These are phyloP conservation scores for Tylopilus plumbeoviolaceoides DNA, from an alignment of 768 basidiomycete species.

Conservation along the genomic window DNA sequence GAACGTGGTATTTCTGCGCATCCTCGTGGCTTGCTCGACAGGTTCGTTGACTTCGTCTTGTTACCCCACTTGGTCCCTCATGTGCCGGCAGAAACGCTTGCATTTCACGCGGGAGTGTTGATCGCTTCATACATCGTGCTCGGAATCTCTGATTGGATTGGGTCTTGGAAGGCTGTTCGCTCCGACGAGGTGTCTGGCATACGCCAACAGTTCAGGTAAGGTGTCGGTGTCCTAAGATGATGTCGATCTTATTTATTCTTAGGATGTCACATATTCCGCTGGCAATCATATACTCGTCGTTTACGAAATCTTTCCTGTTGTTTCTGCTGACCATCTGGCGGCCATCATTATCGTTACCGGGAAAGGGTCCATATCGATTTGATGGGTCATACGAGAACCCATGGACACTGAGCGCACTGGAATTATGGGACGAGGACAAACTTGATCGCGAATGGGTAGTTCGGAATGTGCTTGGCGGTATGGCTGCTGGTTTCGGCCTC, in stretches of 20 bases:
- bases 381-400: slow-evolving; percentile 32
- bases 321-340: slow-evolving; percentile 79
- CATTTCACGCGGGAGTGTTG: slow-evolving; percentile 69
- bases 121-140: slow-evolving; percentile 53
- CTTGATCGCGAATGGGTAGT: slow-evolving; percentile 83
- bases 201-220: slow-evolving; percentile 59
- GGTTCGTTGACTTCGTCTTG: slow-evolving; percentile 36
- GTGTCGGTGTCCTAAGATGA: too few species aligned
- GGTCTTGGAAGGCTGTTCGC: slow-evolving; percentile 20
- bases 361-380: slow-evolving; percentile 17
- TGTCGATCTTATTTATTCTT: not conserved
- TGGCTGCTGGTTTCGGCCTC: slow-evolving; percentile 84
- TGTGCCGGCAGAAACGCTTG: slow-evolving; percentile 55
- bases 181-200: slow-evolving; percentile 42
- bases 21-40: slow-evolving; percentile 61
- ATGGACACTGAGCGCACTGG: slow-evolving; percentile 39
- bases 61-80: not conserved
- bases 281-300: slow-evolving; percentile 77
- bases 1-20: slow-evolving; percentile 46
- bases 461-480: slow-evolving; percentile 77
- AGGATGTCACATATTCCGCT: slow-evolving; percentile 75
- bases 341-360: slow-evolving; percentile 35
- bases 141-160: slow-evolving; percentile 35
- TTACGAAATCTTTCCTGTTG: slow-evolving; percentile 82
- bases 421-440: slow-evolving; percentile 65